phyloP scores from a whole-genome alignment of 2,329 filamentous ascomycete species.

The Hypoxylon sp. region DNA sequence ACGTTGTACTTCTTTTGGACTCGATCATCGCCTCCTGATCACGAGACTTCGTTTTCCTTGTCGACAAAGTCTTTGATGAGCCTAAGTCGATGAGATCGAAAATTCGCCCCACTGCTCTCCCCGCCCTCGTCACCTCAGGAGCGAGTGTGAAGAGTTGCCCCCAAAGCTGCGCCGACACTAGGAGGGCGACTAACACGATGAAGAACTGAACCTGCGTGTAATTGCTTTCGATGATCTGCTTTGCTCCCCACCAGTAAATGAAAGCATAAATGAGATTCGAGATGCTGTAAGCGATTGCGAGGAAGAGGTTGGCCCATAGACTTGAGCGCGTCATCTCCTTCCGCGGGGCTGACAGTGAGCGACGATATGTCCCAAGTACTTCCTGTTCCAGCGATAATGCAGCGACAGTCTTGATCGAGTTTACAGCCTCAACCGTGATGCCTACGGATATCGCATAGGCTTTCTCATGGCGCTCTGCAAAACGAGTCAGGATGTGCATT shows the following conservation, averaged over 20 bases:
- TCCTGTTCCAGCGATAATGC: slow-evolving; percentile 67
- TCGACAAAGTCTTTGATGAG: slow-evolving; percentile 45
- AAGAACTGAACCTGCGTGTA: slow-evolving; percentile 78
- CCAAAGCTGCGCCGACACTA: slow-evolving; percentile 80
- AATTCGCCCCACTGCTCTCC: slow-evolving; percentile 71
- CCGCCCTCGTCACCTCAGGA: slow-evolving; percentile 78
- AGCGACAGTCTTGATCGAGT: slow-evolving; percentile 73
- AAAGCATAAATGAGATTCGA: slow-evolving; percentile 79
- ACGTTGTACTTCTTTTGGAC: slow-evolving; percentile 36
- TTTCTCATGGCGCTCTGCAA: slow-evolving; percentile 73
- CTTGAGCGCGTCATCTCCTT: slow-evolving; percentile 67
- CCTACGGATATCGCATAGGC: slow-evolving; percentile 74
- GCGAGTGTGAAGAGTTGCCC: slow-evolving; percentile 81
- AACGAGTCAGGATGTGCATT: slow-evolving; percentile 70
- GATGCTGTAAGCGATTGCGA: slow-evolving; percentile 70
- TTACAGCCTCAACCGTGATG: slow-evolving; percentile 76
- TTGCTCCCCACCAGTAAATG: slow-evolving; percentile 84
- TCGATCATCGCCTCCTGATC: slow-evolving; percentile 51
- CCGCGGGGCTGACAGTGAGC: slow-evolving; percentile 63
- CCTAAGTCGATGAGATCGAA: slow-evolving; percentile 64
- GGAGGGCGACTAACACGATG: slow-evolving; percentile 77
- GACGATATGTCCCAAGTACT: slow-evolving; percentile 66
- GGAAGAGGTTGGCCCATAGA: slow-evolving; percentile 68
- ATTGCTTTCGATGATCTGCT: slow-evolving; percentile 74
- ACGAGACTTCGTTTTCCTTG: slow-evolving; percentile 23